Evolutionary conservation across 441 rosid genomes (phyloP), one percentile per base, ranked within the genome.

Genomic region (Capsella rubella): DNA sequence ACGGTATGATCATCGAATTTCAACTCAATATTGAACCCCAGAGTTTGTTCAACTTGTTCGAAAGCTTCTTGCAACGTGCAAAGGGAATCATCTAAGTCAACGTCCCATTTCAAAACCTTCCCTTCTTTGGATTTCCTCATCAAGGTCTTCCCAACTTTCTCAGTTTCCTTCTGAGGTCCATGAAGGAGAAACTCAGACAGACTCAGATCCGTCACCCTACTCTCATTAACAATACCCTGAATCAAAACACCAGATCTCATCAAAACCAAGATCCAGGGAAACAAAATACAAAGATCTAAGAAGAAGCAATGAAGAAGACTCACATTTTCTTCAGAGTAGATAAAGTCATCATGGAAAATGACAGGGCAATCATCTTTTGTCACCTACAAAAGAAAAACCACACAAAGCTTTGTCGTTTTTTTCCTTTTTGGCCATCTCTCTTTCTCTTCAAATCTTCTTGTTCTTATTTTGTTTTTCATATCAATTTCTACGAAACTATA

Each of bases 11-110:
- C 97, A 77, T 94, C 97, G 31, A 94, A 90, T 71, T 94, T 94
- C 61, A 94, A 58, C 82, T 94, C 99, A 61, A 94, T 84, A 68
- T 94, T 94, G 85, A 94, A 94, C n/a, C 99, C 99, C 8, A 90
- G 45, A 49, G 83, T 72, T 3, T 91, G 85, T 18, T 88, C 84
- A 32, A 94, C 97, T 76, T 53, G 74, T 73, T 87, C 78, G 51
- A 94, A 90, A 40, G 95, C 97, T 54, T 90, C 97, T 81, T 87
- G 83, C 50, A 92, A 62, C 0, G 97, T 89, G 75, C 99, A 94
- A 34, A 86, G 78, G 2, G 89, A 73, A 71, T 92, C 99, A 67
- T 94, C 97, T 18, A 74, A 58, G 45, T 90, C 97, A 21, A 94
- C 99, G 8, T 85, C 74, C 99, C 99, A 94, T 12, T 73, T 70